A percentile compares a stretch with the other conserved stretches of the same genome.
These are phyloP conservation scores for Iberis pinnata DNA, from an alignment of 345 rosid genomes.

Conservation along the genomic window DNA sequence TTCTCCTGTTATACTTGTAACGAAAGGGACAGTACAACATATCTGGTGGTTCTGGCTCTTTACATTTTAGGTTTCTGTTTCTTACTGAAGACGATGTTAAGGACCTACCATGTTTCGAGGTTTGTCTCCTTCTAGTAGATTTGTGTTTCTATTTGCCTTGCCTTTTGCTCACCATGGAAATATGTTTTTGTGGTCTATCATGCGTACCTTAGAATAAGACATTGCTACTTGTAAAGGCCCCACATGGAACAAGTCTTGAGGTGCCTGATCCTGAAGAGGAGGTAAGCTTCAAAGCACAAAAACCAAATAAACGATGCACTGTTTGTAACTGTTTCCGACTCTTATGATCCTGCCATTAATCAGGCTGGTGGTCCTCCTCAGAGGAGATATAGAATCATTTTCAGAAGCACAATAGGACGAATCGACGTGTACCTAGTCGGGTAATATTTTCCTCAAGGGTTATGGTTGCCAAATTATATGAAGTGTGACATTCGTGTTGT, in stretches of 20 bases:
- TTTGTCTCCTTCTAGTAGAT: conserved; percentile 24
- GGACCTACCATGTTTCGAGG: conserved; percentile 89
- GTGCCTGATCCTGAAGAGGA: conserved; percentile 99
- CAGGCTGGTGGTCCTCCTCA: conserved; percentile 90
- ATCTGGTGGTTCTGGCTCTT: conserved; percentile 22
- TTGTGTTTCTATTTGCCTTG: conserved; percentile 11
- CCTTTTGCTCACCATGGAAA: conserved; percentile 6
- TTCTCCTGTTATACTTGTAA: conserved; percentile 8
- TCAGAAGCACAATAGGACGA: conserved; percentile 96
- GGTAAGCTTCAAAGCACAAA: conserved; percentile 40
- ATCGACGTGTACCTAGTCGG: conserved; percentile 97
- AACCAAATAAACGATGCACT: neutral
- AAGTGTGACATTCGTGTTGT: conserved; percentile 5
- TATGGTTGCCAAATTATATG: conserved; percentile 11
- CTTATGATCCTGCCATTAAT: conserved; percentile 14
- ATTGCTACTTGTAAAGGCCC: conserved; percentile 90
- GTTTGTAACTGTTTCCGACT: conserved; percentile 1
- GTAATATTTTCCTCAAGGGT: conserved; percentile 30
- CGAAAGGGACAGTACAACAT: conserved; percentile 1
- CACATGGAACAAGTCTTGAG: conserved; percentile 98
- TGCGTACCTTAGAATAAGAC: conserved; percentile 67
- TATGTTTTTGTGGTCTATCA: conserved; percentile 12
- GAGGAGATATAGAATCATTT: conserved; percentile 84
- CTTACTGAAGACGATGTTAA: conserved; percentile 96
- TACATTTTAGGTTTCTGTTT: conserved; percentile 68